These are phyloP conservation scores for Papiliotrema nemorosa DNA, from an alignment of 1,284 basidiomycete species.

Conservation along the genomic window DNA sequence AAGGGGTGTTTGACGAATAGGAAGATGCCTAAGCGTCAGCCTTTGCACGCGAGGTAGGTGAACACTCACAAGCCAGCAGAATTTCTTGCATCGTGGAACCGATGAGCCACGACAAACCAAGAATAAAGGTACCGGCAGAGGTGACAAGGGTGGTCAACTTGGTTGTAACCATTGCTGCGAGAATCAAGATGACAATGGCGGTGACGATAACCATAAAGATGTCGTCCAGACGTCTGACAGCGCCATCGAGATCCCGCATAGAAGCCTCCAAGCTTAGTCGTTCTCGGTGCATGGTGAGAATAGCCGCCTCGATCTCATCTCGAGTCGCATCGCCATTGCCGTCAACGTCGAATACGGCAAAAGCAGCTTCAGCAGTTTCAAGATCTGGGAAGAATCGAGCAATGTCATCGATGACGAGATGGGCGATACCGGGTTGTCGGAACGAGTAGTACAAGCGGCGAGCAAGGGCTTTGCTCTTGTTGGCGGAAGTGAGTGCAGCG, in stretches of 20 bases:
- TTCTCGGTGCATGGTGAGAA: conserved; percentile 80
- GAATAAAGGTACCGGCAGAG: conserved; percentile 74
- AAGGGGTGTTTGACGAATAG: conserved; percentile 81
- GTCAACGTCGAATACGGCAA: conserved; percentile 79
- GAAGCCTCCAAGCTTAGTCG: conserved; percentile 77
- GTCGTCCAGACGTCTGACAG: conserved; percentile 60
- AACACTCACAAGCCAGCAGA: conserved; percentile 43
- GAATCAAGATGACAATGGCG: conserved; percentile 66
- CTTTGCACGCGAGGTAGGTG: neutral
- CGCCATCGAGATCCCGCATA: conserved; percentile 87
- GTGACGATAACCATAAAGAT: conserved; percentile 55
- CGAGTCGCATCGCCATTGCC: conserved; percentile 70
- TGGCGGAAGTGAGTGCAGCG: conserved; percentile 70
- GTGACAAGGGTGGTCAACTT: conserved; percentile 67
- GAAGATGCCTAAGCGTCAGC: conserved; percentile 56
- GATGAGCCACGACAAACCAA: conserved; percentile 87
- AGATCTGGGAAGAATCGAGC: conserved; percentile 64
- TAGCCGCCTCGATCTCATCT: conserved; percentile 74
- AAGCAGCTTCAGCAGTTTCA: conserved; percentile 64
- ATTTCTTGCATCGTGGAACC: conserved; percentile 59
- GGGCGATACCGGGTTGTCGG: conserved; percentile 60
- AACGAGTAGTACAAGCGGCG: conserved; percentile 86
- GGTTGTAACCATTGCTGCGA: conserved; percentile 65
- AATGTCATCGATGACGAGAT: conserved; percentile 67
- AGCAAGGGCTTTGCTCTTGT: conserved; percentile 80